Base-by-base conservation (phyloP, 2,329 filamentous ascomycete species). In the Apiospora arundinis region DNA sequence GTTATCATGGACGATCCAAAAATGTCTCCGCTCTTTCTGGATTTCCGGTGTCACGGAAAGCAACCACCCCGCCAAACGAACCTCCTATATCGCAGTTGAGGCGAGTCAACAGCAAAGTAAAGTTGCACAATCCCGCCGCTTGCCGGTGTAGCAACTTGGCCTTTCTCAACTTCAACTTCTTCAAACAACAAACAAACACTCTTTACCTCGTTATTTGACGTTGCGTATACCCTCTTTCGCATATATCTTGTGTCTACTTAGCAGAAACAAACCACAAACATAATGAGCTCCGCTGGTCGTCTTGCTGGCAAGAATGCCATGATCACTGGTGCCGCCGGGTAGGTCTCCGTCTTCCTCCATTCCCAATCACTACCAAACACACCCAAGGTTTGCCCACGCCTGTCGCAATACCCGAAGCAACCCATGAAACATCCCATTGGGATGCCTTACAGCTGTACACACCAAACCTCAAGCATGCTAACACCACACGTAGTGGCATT, bases 321-420 rank as follows among this genome's bases (percentile, higher is more conserved):
- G 80, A 89, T 97, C 83, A 97, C 94, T 70, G 94, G 94, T 79
- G 94, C 92, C 75, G 94, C 91, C 78, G 93, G 94, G 94, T 97
- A 88, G 83, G 91, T 84, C n/a, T 21, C 67, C 42, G 23, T 32
- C 32, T 32, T 6, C 32, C 40, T 9, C 42, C 1, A 42, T 37
- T 9, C 46, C 48, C 49, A 52, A 44, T 63, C 42, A 23, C 40
- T 18, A 56, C 42, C 37, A 5, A 28, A 14, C 23, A 25, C 49
- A 8, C 25, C 49, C 18, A 25, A 28, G 2, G 11, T 52, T 25
- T 16, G 6, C 46, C 25, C 18, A 14, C 49, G 25, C 25, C 49
- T 56, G 16, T 32, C 6, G 25, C 16, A 14, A 21, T 37, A 16
- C 18, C 28, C 28, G 2, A 11, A 21, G 8, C 2, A 60, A 37